Evolutionary conservation across 768 basidiomycete species (phyloP).

Genomic region (Rhizopogon vulgaris): DNA sequence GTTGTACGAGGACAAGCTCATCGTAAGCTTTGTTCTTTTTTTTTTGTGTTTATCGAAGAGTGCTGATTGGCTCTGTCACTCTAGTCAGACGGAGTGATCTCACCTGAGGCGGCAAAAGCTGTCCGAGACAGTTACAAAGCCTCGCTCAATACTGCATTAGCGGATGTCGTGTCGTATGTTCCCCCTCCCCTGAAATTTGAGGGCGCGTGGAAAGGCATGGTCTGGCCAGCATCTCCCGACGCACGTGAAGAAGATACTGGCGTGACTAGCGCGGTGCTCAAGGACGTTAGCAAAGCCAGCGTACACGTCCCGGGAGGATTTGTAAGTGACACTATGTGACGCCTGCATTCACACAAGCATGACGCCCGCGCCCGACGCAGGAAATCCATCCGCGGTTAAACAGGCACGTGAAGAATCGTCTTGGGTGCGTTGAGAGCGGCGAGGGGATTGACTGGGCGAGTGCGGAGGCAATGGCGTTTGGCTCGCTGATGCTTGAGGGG

Average conservation of each 20-base stretch:
- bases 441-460: conserved; percentile 85
- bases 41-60: background rate
- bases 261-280: conserved; percentile 44
- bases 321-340: conserved; percentile 37
- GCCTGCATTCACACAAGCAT: background rate
- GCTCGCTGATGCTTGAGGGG: conserved; percentile 77
- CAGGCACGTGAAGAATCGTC: conserved; percentile 70
- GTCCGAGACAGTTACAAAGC: conserved; percentile 55
- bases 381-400: conserved; percentile 75
- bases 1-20: conserved; percentile 74
- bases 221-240: conserved; percentile 53
- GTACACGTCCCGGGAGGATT: conserved; percentile 55
- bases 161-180: conserved; percentile 37
- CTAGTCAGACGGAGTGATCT: conserved; percentile 36
- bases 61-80: background rate
- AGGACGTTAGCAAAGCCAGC: conserved; percentile 60
- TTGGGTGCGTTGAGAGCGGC: conserved; percentile 63
- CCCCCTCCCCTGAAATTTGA: conserved; percentile 53
- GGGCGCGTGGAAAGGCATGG: conserved; percentile 56
- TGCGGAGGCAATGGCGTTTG: conserved; percentile 90
- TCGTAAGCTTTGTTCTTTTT: conserved; percentile 38
- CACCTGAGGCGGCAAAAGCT: conserved; percentile 38
- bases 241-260: conserved; percentile 68
- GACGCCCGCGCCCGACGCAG: conserved; percentile 29
- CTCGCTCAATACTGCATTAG: conserved; percentile 57